Base-by-base conservation (phyloP, 352 stramenopile genomes). In the Pythium chondricola region DNA sequence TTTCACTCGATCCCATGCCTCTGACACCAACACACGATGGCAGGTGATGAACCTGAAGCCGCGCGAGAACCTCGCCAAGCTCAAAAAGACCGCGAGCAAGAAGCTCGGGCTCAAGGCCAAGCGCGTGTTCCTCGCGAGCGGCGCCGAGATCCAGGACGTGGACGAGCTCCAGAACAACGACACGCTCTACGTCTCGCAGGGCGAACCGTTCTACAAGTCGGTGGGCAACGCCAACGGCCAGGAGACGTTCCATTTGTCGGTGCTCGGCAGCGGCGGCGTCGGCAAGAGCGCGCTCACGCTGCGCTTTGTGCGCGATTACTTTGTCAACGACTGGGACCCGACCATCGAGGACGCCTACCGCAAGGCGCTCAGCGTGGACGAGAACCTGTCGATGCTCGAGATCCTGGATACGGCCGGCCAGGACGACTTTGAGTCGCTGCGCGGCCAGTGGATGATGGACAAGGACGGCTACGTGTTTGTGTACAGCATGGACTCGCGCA, bases 401-500 rank as follows among this genome's bases (percentile, higher is more conserved):
- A 93, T 96, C 56, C 66, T 96, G 42, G 86, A 96, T 43, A 96
- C 86, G 35, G 86, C 86, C 40, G 86, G 86, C 9, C 86, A 96
- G 49, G 86, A 95, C 54, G 85, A 95, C 48, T 96, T 95, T 71
- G 83, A 93, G 56, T 90, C 78, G 47, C 57, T 96, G 25, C 70
- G 86, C 44, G 78, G 75, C 17, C 82, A 93, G 58, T 95, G 83
- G 78, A 95, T 96, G 82, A 93, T 93, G 79, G 83, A 92, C 64
- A 94, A 94, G 56, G 79, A 94, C 65, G 83, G 79, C 56, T 94
- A 94, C 59, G 78, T 94, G 49, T 95, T 95, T 77, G 84, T 95
- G 47, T 95, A 93, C 67, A 88, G 74, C 65, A 91, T 95, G 75
- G 79, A 93, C 67, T 92, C 81, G 52, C 73, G 80, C 32, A 85